phyloP scores from a whole-genome alignment of 345 rosid species.

The Syzygium jambos region DNA sequence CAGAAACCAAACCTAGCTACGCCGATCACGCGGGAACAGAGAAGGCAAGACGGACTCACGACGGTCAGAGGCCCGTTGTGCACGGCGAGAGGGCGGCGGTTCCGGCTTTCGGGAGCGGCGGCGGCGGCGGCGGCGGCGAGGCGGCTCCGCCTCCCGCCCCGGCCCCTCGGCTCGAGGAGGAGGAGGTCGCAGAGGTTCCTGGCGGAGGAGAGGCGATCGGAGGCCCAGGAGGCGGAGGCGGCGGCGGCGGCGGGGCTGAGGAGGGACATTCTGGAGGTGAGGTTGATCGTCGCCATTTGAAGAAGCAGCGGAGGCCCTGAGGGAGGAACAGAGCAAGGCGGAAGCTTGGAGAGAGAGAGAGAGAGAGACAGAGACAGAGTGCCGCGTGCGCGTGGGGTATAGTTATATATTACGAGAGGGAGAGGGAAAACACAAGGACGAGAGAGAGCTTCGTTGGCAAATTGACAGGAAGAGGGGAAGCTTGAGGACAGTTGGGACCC shows the following conservation, averaged over 20 bases:
- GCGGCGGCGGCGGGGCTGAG: background rate
- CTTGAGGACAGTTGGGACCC: background rate
- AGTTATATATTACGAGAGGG: background rate
- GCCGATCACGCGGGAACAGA: background rate
- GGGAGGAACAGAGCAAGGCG: background rate
- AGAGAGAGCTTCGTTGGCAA: background rate
- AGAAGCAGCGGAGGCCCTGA: background rate
- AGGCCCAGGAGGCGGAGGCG: background rate
- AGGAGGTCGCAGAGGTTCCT: slow-evolving; percentile 12
- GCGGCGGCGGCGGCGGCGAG: background rate
- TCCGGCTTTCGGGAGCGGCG: slow-evolving; percentile 10
- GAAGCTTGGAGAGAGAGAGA: background rate
- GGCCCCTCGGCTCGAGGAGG: background rate
- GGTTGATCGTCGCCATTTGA: slow-evolving; percentile 6
- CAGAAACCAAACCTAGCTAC: background rate
- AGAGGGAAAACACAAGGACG: background rate
- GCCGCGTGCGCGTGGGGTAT: background rate
- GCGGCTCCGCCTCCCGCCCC: slow-evolving; percentile 6
- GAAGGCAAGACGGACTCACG: slow-evolving; percentile 23
- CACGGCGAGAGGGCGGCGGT: slow-evolving; percentile 6
- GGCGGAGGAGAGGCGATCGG: slow-evolving; percentile 26
- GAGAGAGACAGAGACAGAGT: background rate
- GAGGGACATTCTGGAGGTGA: slow-evolving; percentile 4
- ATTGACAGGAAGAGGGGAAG: background rate
- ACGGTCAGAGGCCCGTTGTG: slow-evolving; percentile 29